Base-by-base conservation (phyloP, 306 rosid genomes). In the Prunus mume region DNA sequence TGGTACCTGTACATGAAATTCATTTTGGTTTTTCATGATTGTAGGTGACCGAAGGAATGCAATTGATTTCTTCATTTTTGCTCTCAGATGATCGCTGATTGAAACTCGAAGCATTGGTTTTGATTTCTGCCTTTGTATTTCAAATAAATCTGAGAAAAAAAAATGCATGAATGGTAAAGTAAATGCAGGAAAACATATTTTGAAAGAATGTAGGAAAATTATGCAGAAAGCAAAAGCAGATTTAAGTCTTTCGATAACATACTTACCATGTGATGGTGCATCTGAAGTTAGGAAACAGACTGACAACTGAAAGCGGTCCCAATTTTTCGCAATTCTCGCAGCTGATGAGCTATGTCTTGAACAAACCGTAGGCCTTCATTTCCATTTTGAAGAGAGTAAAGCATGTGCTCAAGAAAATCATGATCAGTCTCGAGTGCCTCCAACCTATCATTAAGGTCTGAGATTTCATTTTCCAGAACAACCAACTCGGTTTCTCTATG, bases 341-440 rank as follows among this genome's bases (percentile, higher is more conserved):
- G 77, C 71, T 83, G 91, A 71, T 71, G 81, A 68, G 90, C 97
- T 73, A 91, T 86, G 69, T 91, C 91, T 72, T 79, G 82, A 81
- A 91, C 83, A 77, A 90, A 88, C 13, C 76, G 85, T 30, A 84
- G 80, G 19, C 96, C 96, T 55, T 82, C 96, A 54, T 76, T 79
- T 69, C 93, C 93, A 71, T 77, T 83, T 71, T 76, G 87, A 77
- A 93, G 84, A 51, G 89, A 81, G 73, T 88, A 84, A 73, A 88
- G 68, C 82, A 86, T 79, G 79, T 78, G 97, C 69, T 83, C 93
- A 32, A 91, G 87, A 85, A 93, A 90, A 77, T 86, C 87, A 69
- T 83, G 84, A 84, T 87, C 93, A 67, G 90, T 85, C 81, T 93
- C 93, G 6, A 93, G 83, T 22, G 93, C 91, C 85, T 88, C 96